phyloP scores from a whole-genome alignment of 1,284 basidiomycete genomes.

The Cutaneotrichosporon mucoides region DNA sequence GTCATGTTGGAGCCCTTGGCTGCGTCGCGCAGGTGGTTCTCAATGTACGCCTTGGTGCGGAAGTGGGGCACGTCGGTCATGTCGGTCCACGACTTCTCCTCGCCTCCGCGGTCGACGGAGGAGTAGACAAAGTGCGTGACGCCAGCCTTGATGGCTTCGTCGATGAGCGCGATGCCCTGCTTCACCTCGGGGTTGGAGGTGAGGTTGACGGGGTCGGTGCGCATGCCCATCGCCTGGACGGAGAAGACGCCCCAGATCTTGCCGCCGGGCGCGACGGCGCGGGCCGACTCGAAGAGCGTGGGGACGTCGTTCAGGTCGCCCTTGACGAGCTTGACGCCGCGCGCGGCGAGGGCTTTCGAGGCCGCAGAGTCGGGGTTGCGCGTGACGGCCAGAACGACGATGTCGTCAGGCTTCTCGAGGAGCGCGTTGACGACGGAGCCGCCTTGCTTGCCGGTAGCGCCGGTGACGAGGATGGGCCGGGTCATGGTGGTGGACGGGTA shows the following conservation, averaged over 20 bases:
- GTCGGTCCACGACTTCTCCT: slow-evolving; percentile 16
- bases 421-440: slow-evolving; percentile 41
- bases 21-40: slow-evolving; percentile 12
- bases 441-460: slow-evolving; percentile 54
- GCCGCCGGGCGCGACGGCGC: slow-evolving; percentile 6
- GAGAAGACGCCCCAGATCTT: slow-evolving; percentile 30
- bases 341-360: slow-evolving; percentile 17
- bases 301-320: slow-evolving; percentile 17
- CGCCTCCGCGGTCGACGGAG: slow-evolving; percentile 32
- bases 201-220: background rate
- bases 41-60: slow-evolving; percentile 16
- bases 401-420: slow-evolving; percentile 13
- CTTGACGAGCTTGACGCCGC: slow-evolving; percentile 25
- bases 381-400: slow-evolving; percentile 28
- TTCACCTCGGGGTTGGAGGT: slow-evolving; percentile 7
- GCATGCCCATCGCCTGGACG: slow-evolving; percentile 15
- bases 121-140: slow-evolving; percentile 51
- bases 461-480: slow-evolving; percentile 47
- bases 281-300: slow-evolving; percentile 16
- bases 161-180: slow-evolving; percentile 38
- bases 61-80: slow-evolving; percentile 19
- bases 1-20: slow-evolving; percentile 1
- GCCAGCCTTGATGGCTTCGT: slow-evolving; percentile 45
- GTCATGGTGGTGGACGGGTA: slow-evolving; percentile 4
- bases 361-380: slow-evolving; percentile 20